These are phyloP conservation scores for Pseudozyma flocculosa DNA, from an alignment of 1,284 basidiomycete genomes.

Conservation along the genomic window DNA sequence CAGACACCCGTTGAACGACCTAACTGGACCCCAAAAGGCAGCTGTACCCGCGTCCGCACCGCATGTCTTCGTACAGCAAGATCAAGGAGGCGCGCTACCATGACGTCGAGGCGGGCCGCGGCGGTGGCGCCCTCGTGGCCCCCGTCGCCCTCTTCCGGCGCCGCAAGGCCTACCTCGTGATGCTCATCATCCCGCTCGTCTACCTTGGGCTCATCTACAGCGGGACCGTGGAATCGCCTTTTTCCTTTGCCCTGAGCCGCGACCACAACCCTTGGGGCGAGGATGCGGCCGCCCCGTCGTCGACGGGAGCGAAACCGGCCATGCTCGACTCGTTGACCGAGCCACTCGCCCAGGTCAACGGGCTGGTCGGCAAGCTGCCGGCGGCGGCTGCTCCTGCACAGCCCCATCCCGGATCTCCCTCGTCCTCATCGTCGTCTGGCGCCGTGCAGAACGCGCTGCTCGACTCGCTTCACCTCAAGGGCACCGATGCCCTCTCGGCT, in stretches of 20 bases:
- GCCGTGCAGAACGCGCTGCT: constrained; percentile 23
- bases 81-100: constrained; percentile 1
- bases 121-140: constrained; percentile 10
- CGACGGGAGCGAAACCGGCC: too few species aligned
- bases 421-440: background rate
- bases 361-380: constrained; percentile 14
- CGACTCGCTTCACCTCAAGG: constrained; percentile 17
- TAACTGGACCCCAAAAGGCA: too few species aligned
- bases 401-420: too few species aligned
- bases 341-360: constrained; percentile 16
- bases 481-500: constrained; percentile 7
- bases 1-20: too few species aligned
- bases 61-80: background rate
- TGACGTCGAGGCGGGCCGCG: constrained; percentile 17
- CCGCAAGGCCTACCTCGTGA: constrained; percentile 12
- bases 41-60: too few species aligned
- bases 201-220: constrained; percentile 20
- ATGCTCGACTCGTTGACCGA: constrained; percentile 12
- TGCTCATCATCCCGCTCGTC: constrained; percentile 11
- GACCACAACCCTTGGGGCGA: background rate
- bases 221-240: constrained; percentile 4
- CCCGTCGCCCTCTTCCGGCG: constrained; percentile 23
- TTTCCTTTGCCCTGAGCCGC: background rate
- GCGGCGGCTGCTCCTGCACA: constrained; percentile 1
- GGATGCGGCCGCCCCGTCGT: constrained; percentile 3